Base-by-base conservation (phyloP, 2,329 filamentous ascomycete genomes). In the Microascus cirrosus region DNA sequence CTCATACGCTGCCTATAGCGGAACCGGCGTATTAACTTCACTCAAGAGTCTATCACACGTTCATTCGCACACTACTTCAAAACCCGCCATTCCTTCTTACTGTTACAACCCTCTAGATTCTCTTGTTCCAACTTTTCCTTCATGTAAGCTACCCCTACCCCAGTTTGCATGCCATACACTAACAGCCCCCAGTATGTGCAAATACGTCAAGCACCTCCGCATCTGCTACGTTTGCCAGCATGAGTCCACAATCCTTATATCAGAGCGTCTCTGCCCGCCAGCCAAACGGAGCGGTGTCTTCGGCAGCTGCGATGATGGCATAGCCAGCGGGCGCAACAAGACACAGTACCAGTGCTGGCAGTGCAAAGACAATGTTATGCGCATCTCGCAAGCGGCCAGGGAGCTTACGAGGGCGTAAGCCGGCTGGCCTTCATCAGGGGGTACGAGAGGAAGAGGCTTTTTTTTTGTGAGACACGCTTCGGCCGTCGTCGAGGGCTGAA, bases 191-290 rank as follows among this genome's bases (percentile, higher is more conserved):
- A 62, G 22, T 59, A 73, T 72, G 72, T 73, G 71, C 64, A 70
- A 67, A 63, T 72, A 69, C 64, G 65, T 66, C 59, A 71, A 64
- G 35, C 68, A 73, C 61, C 61, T 71, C 51, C 66, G 70, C 53
- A 63, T 65, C 56, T 73, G 71, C 63, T 67, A 66, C 57, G 52
- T 65, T 45, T 73, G 71, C 61, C 63, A 63, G 53, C 61, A 62
- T 52, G 65, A 70, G 58, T 68, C 72, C 52, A 72, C 67, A 1
- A 66, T 73, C 22, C 66, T 73, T 28, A 72, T 73, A 28, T 71
- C 71, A 2, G 71, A 73, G 58, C 64, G 64, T 20, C 61, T 63
- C 8, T 73, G 71, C 61, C 59, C 65, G 20, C 61, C 59, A 4
- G 67, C 69, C 6, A 66, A 62, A 45, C 62, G 56, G 48, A 66